These are phyloP conservation scores for Aspergillus niger DNA, from an alignment of 2,329 filamentous ascomycete genomes.

Conservation along the genomic window DNA sequence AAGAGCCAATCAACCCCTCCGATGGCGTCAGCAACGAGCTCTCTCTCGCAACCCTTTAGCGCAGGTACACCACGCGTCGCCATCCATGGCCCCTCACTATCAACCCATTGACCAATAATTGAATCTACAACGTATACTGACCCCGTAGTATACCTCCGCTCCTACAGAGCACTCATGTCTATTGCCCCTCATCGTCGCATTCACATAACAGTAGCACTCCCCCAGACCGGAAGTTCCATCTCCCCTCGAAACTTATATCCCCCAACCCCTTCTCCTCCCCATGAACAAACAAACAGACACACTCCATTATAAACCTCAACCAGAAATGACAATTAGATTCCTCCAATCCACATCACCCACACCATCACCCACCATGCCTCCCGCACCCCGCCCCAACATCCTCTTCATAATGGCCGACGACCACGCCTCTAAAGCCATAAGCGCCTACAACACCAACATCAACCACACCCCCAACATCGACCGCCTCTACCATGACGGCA, in stretches of 20 bases:
- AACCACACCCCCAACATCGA: conserved; percentile 1
- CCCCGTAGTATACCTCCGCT: too few species aligned
- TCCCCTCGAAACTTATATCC: too few species aligned
- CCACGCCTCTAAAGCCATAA: conserved; percentile 5
- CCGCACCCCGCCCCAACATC: not conserved
- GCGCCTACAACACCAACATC: not conserved
- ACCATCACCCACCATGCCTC: not conserved
- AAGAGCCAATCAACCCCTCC: not conserved
- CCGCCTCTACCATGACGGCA: not conserved
- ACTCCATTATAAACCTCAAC: not conserved
- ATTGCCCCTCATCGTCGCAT: too few species aligned
- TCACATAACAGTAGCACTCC: too few species aligned
- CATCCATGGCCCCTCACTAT: not conserved
- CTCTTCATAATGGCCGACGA: conserved; percentile 4
- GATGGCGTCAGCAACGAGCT: conserved; percentile 1
- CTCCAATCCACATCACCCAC: not conserved
- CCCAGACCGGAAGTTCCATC: too few species aligned
- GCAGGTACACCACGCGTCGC: not conserved
- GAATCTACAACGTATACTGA: not conserved
- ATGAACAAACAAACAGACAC: not conserved
- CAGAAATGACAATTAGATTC: not conserved
- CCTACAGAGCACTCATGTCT: too few species aligned
- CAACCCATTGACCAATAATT: not conserved
- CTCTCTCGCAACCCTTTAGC: conserved; percentile 1
- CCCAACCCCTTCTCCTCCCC: too few species aligned